Evolutionary conservation across 2,329 filamentous ascomycete species (phyloP).

Genomic region (Aureobasidium sp.): DNA sequence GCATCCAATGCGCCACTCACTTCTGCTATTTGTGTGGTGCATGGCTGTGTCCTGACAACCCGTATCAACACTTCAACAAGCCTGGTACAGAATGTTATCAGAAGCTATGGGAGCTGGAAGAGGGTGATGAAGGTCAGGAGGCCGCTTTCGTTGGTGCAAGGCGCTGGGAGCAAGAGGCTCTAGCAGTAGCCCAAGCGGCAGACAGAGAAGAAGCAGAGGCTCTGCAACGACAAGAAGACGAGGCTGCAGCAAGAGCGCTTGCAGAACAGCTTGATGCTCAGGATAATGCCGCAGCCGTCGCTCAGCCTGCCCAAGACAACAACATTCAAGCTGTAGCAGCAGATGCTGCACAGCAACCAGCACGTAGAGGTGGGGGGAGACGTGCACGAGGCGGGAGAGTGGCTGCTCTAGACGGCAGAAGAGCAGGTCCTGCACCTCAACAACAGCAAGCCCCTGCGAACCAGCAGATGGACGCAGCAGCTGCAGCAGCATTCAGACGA

Average conservation of each 20-base stretch:
- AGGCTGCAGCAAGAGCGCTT: conserved; percentile 35
- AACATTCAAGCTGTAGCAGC: neutral
- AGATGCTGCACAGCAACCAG: neutral
- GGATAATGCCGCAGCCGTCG: neutral
- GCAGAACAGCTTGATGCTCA: conserved; percentile 15
- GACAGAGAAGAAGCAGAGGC: conserved; percentile 27
- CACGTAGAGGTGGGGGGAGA: neutral
- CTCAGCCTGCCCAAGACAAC: neutral
- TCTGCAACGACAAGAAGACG: conserved; percentile 27
- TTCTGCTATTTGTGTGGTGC: conserved; percentile 91
- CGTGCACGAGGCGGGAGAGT: conserved; percentile 1
- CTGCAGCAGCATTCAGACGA: conserved; percentile 35
- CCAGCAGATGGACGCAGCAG: conserved; percentile 20
- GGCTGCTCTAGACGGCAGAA: neutral
- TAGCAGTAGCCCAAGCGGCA: conserved; percentile 28
- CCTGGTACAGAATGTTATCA: conserved; percentile 64
- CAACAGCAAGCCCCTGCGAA: conserved; percentile 11
- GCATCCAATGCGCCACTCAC: conserved; percentile 80
- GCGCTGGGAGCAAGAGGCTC: conserved; percentile 37
- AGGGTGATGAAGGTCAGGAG: conserved; percentile 56
- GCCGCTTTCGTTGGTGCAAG: conserved; percentile 36
- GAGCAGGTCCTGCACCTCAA: neutral
- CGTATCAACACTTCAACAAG: conserved; percentile 83
- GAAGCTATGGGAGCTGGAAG: conserved; percentile 83
- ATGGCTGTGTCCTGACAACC: conserved; percentile 76